Evolutionary conservation across 352 stramenopile genomes (phyloP), one percentile per base, ranked within the genome.

Genomic region (Albugo laibachii): DNA sequence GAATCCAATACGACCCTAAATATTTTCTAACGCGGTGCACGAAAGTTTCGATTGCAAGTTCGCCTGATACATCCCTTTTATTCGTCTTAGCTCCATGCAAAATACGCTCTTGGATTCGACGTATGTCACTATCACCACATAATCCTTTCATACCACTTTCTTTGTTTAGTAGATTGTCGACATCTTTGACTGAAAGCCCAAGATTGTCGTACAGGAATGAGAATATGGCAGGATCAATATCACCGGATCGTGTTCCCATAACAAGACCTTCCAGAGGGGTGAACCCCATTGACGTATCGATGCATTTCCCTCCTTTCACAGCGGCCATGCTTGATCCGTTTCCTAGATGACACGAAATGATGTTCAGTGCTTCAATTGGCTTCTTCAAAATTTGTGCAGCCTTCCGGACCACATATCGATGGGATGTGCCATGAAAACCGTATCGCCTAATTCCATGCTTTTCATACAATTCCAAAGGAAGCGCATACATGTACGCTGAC

Each of bases 251-350:
- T 43, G 83, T 93, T 45, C 80, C 81, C 83, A 95, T 95, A 41
- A 92, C 62, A 1, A 95, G 64, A 0, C 83, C 83, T 44, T 88
- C 76, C 6, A 93, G 65, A 11, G 83, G 83, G 39, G 80, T 93
- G 54, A 95, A 68, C 10, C 81, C 83, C 83, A 95, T 95, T 39
- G 68, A 83, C 18, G 83, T 95, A 57, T 95, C 83, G 52, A 93
- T 71, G 48, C 59, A 85, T 44, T 72, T 61, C 16, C 81, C 83
- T 19, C 83, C 57, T 2, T 55, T 57, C 36, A 95, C 73, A 13
- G 77, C 75, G 11, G 73, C 75, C 56, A 94, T 81, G 42, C 66
- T 86, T 18, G 79, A 80, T 27, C 83, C 83, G 52, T 88, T 93
- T 51, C 83, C 83, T 48, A 95, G 59, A 49, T 95, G 83, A 50